Evolutionary conservation across 495 filamentous ascomycete genomes (phyloP).

Genomic region (Cercophora scortea): DNA sequence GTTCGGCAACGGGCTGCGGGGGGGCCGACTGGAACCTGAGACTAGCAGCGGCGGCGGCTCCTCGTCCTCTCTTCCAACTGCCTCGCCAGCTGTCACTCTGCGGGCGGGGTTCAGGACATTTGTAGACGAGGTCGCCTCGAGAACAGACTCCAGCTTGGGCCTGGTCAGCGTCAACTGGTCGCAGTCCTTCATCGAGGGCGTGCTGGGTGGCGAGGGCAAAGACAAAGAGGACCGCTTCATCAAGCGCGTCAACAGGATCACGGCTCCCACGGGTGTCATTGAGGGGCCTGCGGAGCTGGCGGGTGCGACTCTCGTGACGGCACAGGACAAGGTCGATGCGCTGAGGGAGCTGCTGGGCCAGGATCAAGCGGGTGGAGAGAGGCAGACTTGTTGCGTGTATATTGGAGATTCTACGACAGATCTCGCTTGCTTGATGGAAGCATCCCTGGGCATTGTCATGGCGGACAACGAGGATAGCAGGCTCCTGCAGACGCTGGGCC

Average conservation of each 20-base stretch:
- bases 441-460: slow-evolving; percentile 28
- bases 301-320: slow-evolving; percentile 11
- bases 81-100: slow-evolving; percentile 11
- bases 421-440: slow-evolving; percentile 28
- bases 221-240: not conserved
- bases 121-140: slow-evolving; percentile 1
- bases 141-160: slow-evolving; percentile 20
- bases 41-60: too few relatives aligned
- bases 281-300: slow-evolving; percentile 24
- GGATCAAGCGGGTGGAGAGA: not conserved
- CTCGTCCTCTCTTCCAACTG: not conserved
- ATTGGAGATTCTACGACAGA: slow-evolving; percentile 29
- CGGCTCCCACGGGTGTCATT: slow-evolving; percentile 20
- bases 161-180: slow-evolving; percentile 42
- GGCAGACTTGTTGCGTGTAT: slow-evolving; percentile 13
- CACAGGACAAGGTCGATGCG: slow-evolving; percentile 18
- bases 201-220: slow-evolving; percentile 2
- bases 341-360: slow-evolving; percentile 3
- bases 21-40: not conserved
- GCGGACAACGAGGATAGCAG: slow-evolving; percentile 25
- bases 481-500: slow-evolving; percentile 24
- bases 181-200: slow-evolving; percentile 28
- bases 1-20: slow-evolving; percentile 7
- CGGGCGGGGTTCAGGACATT: slow-evolving; percentile 29
- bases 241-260: slow-evolving; percentile 23